phyloP scores from a whole-genome alignment of 139 green algal species.

The Coelastrella sp. region DNA sequence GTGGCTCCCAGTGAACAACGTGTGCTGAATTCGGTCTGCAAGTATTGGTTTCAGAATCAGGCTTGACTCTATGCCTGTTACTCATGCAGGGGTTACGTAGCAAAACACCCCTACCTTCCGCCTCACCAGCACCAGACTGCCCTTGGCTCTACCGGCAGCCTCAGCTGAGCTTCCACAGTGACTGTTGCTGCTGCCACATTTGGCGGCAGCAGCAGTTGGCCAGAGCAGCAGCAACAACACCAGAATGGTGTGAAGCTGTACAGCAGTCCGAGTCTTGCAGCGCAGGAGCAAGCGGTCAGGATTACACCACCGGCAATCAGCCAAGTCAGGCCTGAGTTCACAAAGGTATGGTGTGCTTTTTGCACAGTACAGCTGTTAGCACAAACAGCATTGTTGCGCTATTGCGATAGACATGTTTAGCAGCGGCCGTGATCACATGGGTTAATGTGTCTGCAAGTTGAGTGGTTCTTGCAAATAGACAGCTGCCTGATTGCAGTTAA shows the following conservation, averaged over 20 bases:
- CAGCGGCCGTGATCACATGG: too few species aligned
- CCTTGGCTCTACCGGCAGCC: not conserved
- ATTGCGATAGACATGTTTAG: not conserved
- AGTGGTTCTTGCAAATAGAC: too few species aligned
- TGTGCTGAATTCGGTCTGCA: too few species aligned
- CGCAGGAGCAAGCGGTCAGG: slow-evolving; percentile 34
- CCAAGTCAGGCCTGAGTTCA: slow-evolving; percentile 65
- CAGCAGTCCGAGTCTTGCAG: not conserved
- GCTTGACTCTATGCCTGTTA: too few species aligned
- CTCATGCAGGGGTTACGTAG: not conserved
- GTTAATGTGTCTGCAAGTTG: too few species aligned
- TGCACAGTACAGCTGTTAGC: not conserved
- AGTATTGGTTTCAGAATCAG: too few species aligned
- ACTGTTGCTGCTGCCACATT: not conserved
- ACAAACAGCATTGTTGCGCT: not conserved
- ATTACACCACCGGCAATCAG: slow-evolving; percentile 64
- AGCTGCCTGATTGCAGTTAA: not conserved
- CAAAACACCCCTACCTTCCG: slow-evolving; percentile 2
- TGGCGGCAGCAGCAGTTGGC: not conserved
- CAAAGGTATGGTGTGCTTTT: slow-evolving; percentile 25
- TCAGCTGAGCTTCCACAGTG: not conserved
- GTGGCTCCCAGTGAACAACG: too few species aligned
- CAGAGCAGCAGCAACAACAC: not conserved
- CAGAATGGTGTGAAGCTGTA: not conserved
- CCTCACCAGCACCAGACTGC: not conserved